Evolutionary conservation across 805 yeast genomes (phyloP), one percentile per base, ranked within the genome.

Genomic region (Candida chauliodis): DNA sequence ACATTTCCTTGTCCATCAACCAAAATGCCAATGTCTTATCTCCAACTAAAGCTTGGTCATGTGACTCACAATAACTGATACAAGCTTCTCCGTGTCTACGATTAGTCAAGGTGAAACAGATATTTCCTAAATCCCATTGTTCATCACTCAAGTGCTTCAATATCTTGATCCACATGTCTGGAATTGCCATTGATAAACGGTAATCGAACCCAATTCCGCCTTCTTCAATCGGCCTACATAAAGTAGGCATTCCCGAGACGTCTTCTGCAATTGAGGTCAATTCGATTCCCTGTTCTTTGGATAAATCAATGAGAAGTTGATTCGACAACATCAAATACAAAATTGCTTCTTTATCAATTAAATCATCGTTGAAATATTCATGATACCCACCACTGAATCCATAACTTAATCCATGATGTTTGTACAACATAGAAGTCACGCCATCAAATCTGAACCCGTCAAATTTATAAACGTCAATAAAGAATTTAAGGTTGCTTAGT

Each of bases 1-100:
- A 91, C 98, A 91, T 90, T 49, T 90, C 95, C 46, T 91, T 89
- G 64, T 91, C 99, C 98, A 91, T 91, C 41, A 91, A 73, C 99
- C 99, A 93, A 56, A 91, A 91, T 1, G 98, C 98, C 42, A 91
- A 65, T 2, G 96, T 87, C 59, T 91, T 91, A 59, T 91, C 99
- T 37, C 99, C 99, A 16, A 91, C 99, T 39, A 91, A 72, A 6
- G 98, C 98, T 66, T 91, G 99, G 58, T 91, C 99, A 56, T 91
- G 99, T 11, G 95, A 83, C 63, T 91, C 99, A 46, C 95, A 85
- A 55, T 91, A 91, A 2, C 93, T 82, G 48, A 91, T 86, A 37
- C 96, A 90, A 55, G 79, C 81, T 61, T 91, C 98, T 28, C 79
- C 78, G 59, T 89, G 79, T 47, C 99, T 76, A 53, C 98, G 76